These are phyloP conservation scores for Boletus chippewaensis DNA, from an alignment of 1,284 basidiomycete genomes.

Conservation along the genomic window DNA sequence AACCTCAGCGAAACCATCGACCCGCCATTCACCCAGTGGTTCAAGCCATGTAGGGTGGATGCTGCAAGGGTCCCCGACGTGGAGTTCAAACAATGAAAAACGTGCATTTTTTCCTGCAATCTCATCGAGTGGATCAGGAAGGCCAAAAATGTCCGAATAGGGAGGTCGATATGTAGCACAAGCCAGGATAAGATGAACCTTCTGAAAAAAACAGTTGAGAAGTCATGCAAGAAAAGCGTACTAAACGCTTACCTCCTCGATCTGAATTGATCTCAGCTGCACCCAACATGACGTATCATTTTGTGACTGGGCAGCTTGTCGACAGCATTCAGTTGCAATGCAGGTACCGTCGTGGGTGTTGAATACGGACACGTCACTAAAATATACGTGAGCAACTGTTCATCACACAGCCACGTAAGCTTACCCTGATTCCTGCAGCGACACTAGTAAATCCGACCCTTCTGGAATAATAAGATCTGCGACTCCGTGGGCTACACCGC, in stretches of 20 bases:
- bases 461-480: conserved; percentile 41
- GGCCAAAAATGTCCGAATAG: conserved; percentile 24
- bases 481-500: conserved; percentile 37
- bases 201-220: conserved; percentile 13
- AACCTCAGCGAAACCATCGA: conserved; percentile 43
- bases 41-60: conserved; percentile 39
- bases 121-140: conserved; percentile 16
- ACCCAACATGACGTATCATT: conserved; percentile 15
- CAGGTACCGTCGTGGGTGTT: conserved; percentile 41
- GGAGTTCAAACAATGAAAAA: conserved; percentile 45
- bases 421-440: conserved; percentile 41
- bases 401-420: not conserved
- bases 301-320: not conserved
- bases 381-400: conserved; percentile 8
- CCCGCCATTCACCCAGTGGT: conserved; percentile 49
- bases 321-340: conserved; percentile 30
- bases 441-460: conserved; percentile 39
- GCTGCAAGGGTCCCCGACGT: conserved; percentile 32
- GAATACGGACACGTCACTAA: conserved; percentile 40
- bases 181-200: conserved; percentile 20
- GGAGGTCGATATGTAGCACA: conserved; percentile 20
- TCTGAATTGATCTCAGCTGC: conserved; percentile 21
- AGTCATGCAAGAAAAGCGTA: not conserved
- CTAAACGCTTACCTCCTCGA: conserved; percentile 16
- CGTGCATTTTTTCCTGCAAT: conserved; percentile 3